phyloP scores from a whole-genome alignment of 768 basidiomycete genomes.

The Pisolithus sp. region DNA sequence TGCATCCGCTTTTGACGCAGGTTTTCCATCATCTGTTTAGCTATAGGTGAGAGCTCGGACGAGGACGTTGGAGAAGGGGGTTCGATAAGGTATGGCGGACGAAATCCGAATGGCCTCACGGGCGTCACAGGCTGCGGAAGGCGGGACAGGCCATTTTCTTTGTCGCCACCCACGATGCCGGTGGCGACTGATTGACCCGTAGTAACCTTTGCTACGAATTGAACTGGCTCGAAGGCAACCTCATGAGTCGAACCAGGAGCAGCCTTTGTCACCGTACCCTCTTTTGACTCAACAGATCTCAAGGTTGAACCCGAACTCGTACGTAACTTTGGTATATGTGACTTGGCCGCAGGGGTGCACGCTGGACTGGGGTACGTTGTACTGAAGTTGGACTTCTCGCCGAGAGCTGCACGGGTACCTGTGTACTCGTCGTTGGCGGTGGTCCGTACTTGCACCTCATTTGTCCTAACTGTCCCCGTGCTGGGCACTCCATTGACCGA shows the following conservation, averaged over 20 bases:
- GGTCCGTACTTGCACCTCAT: conserved; percentile 1
- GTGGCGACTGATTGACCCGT: neutral
- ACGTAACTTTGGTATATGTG: conserved; percentile 27
- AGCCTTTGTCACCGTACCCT: neutral
- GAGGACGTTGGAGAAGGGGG: conserved; percentile 62
- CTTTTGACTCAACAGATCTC: conserved; percentile 13
- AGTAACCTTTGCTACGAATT: neutral
- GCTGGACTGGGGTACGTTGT: neutral
- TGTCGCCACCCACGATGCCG: conserved; percentile 2
- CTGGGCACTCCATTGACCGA: conserved; percentile 12
- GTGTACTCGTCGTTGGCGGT: neutral
- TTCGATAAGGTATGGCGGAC: conserved; percentile 21
- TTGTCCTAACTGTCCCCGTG: conserved; percentile 8
- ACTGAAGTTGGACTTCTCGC: conserved; percentile 14
- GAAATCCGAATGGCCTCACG: conserved; percentile 35
- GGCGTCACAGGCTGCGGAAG: conserved; percentile 40
- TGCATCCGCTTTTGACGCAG: conserved; percentile 38
- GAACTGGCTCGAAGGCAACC: neutral
- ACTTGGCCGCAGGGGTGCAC: conserved; percentile 9
- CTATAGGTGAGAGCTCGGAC: conserved; percentile 66
- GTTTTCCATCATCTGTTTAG: conserved; percentile 61
- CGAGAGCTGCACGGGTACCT: conserved; percentile 1
- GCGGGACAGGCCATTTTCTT: conserved; percentile 21
- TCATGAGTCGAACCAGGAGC: conserved; percentile 3
- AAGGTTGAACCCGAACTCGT: conserved; percentile 21